Conservation (phyloP, 2,329 filamentous ascomycete species). For the Xylaria sp. region DNA sequence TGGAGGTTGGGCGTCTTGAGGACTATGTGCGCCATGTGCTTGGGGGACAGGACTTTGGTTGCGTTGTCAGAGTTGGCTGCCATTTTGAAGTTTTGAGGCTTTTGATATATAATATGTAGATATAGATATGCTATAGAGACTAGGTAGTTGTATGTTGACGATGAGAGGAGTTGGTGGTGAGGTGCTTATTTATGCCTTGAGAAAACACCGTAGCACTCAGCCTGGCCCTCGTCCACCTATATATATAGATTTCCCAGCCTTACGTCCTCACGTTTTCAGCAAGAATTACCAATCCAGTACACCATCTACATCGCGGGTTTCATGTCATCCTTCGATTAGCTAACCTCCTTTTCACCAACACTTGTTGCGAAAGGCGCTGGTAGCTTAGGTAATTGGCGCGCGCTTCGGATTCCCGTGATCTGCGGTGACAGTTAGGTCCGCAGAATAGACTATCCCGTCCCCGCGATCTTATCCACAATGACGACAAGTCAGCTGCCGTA, state of each 20-base stretch:
- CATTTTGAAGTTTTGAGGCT: constrained; percentile 34
- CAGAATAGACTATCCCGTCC: neutral
- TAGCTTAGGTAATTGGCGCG: constrained; percentile 33
- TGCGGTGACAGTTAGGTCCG: constrained; percentile 3
- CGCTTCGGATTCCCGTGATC: constrained; percentile 14
- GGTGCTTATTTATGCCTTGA: constrained; percentile 14
- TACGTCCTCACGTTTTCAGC: no score
- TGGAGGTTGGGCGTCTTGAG: constrained; percentile 44
- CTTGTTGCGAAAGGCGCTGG: neutral
- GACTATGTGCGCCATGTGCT: constrained; percentile 44
- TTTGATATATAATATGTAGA: neutral
- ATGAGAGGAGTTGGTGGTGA: neutral
- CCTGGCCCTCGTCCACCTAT: neutral
- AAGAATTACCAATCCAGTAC: neutral
- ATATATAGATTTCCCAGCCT: constrained; percentile 10
- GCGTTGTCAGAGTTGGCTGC: constrained; percentile 23
- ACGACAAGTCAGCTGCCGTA: neutral
- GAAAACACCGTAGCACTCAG: neutral
- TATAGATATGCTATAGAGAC: neutral
- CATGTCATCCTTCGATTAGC: neutral
- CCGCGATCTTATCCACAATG: constrained; percentile 1
- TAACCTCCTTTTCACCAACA: neutral
- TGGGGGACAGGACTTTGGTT: constrained; percentile 43
- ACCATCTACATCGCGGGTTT: neutral
- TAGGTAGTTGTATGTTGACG: neutral